A percentile compares a stretch with the other conserved stretches of the same genome.
Evolutionary conservation across 164 flowering plant genomes (phyloP).

Genomic region (Warburgia ugandensis): DNA sequence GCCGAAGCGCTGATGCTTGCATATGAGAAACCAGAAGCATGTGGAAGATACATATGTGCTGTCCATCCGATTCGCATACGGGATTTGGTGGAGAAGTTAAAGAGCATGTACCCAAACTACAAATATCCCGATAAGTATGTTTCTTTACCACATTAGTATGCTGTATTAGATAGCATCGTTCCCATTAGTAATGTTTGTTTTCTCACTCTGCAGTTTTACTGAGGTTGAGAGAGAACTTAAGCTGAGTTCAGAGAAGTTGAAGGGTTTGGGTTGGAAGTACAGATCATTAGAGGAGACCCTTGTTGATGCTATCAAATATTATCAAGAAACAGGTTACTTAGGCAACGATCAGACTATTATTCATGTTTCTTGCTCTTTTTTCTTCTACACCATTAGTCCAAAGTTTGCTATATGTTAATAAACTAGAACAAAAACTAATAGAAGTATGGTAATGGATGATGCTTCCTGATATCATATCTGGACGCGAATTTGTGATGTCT

Average conservation of each 20-base stretch:
- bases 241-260: slow-evolving; percentile 23
- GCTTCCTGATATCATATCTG: no score
- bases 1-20: slow-evolving; percentile 39
- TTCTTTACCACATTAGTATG: not conserved
- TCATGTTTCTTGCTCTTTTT: no score
- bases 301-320: slow-evolving; percentile 29
- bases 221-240: not conserved
- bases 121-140: slow-evolving; percentile 28
- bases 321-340: slow-evolving; percentile 24
- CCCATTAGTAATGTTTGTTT: not conserved
- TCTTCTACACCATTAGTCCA: not conserved
- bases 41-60: slow-evolving; percentile 53
- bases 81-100: slow-evolving; percentile 36
- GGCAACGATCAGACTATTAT: slow-evolving; percentile 3
- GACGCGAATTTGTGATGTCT: no score
- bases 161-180: not conserved
- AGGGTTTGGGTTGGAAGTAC: slow-evolving; percentile 39
- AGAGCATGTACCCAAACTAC: slow-evolving; percentile 35
- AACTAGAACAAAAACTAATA: no score
- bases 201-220: not conserved
- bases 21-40: slow-evolving; percentile 46
- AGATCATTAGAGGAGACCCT: slow-evolving; percentile 44
- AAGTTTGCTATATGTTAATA: no score
- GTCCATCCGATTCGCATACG: slow-evolving; percentile 13
- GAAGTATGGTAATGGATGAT: no score